Conservation (phyloP, 2,329 filamentous ascomycete genomes). For the Claviceps digitariae region DNA sequence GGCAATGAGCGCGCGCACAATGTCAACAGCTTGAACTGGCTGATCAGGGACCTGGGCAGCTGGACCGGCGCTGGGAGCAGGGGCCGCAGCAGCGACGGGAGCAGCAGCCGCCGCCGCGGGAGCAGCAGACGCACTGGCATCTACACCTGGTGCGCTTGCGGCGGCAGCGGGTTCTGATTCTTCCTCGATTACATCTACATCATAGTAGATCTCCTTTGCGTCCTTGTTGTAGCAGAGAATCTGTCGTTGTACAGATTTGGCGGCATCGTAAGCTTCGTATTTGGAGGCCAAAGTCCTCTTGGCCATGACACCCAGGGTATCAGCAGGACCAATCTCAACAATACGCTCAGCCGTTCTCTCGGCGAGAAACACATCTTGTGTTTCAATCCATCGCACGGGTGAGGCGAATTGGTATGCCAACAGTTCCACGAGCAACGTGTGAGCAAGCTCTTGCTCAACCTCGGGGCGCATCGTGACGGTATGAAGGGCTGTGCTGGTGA, state of each 20-base stretch:
- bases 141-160: slow-evolving; percentile 32
- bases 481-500: background rate
- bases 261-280: slow-evolving; percentile 97
- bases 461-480: slow-evolving; percentile 76
- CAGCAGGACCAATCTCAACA: slow-evolving; percentile 91
- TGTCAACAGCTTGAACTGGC: slow-evolving; percentile 78
- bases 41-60: slow-evolving; percentile 76
- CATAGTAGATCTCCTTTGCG: slow-evolving; percentile 98
- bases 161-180: slow-evolving; percentile 54
- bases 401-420: slow-evolving; percentile 98
- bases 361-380: slow-evolving; percentile 96
- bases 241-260: slow-evolving; percentile 89
- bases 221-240: slow-evolving; percentile 99
- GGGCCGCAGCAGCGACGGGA: slow-evolving; percentile 40
- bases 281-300: slow-evolving; percentile 91
- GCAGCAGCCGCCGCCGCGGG: slow-evolving; percentile 35
- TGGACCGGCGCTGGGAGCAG: slow-evolving; percentile 65
- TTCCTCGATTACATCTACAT: slow-evolving; percentile 88
- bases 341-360: slow-evolving; percentile 95
- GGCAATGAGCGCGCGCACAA: slow-evolving; percentile 77
- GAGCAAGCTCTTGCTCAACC: slow-evolving; percentile 97
- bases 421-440: slow-evolving; percentile 96
- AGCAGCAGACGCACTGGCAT: slow-evolving; percentile 39
- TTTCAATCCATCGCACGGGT: slow-evolving; percentile 98
- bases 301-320: slow-evolving; percentile 95